Conservation (phyloP, 441 rosid genomes). For the Erysimum cheiri region DNA sequence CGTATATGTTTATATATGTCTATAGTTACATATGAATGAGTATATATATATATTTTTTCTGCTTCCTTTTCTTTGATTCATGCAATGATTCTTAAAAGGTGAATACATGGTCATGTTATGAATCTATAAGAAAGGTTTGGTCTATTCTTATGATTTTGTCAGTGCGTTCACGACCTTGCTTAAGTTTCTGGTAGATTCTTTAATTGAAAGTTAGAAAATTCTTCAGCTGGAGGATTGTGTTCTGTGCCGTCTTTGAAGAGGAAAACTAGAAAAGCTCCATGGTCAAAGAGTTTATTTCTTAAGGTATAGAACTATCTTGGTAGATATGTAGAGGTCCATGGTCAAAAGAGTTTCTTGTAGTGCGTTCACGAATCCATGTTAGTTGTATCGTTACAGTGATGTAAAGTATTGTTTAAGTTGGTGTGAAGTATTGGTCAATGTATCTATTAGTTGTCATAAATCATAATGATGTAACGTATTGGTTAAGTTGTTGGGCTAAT, state of each 20-base stretch:
- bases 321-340: background rate
- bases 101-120: background rate
- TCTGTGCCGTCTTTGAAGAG: background rate
- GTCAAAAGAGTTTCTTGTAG: background rate
- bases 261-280: background rate
- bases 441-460: background rate
- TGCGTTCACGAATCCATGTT: background rate
- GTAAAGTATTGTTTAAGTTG: background rate
- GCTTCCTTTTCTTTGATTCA: background rate
- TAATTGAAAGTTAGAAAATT: background rate
- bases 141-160: background rate
- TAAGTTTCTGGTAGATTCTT: background rate
- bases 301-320: constrained; percentile 1
- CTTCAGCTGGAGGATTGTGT: background rate
- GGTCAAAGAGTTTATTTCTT: background rate
- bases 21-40: background rate
- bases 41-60: background rate
- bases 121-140: background rate
- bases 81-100: background rate
- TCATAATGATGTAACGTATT: background rate
- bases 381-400: background rate
- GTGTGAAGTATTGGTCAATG: constrained; percentile 1
- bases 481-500: background rate
- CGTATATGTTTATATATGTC: background rate
- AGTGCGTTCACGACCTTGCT: background rate